Base-by-base conservation (phyloP, 164 flowering plant genomes). In the Euptelea pleiosperma region DNA sequence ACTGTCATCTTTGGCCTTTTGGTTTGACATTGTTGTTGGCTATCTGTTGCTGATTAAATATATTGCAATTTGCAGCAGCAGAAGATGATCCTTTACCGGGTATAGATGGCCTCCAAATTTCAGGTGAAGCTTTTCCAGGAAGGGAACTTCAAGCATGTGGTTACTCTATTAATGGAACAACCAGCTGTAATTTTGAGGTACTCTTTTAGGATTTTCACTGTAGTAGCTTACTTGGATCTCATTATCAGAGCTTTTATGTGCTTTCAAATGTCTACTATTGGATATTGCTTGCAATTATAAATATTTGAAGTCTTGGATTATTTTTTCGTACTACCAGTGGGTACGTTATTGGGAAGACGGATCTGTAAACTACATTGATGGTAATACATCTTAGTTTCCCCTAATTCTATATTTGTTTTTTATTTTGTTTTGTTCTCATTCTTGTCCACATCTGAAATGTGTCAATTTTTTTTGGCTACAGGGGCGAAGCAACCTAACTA, bases 131-230 rank as follows among this genome's bases (percentile, higher is more conserved):
- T 58, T 84, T 72, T 74, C 97, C 97, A 10, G 96, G 97, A 34
- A 63, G 63, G 44, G 87, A 83, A 68, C 88, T 93, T 43, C 87
- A 77, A 66, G 97, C 99, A 18, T 73, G 80, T 55, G 99, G 99
- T 57, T 86, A 70, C 66, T 88, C 96, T 34, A 81, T 82, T 45
- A 85, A 90, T 79, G 99, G 99, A 76, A 93, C 99, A 44, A 90
- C 97, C 19, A 83, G 85, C 66, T 93, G 99, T 60, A 90, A 90
- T 61, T 93, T 90, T 78, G 97, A 88, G 96, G 99, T 90, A 55
- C 18, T 34, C 22, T 11, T 34, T 56, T 44, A 21, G 15, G 24
- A 12, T 21, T 29, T 18, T 53, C 21, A 11, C 15, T 44, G 18
- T 56, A 2, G 28, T 34, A 41, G 11, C 0, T 33, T 19, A 41